Conservation (phyloP, 1,139 yeast genomes). For the Pichia sp. region DNA sequence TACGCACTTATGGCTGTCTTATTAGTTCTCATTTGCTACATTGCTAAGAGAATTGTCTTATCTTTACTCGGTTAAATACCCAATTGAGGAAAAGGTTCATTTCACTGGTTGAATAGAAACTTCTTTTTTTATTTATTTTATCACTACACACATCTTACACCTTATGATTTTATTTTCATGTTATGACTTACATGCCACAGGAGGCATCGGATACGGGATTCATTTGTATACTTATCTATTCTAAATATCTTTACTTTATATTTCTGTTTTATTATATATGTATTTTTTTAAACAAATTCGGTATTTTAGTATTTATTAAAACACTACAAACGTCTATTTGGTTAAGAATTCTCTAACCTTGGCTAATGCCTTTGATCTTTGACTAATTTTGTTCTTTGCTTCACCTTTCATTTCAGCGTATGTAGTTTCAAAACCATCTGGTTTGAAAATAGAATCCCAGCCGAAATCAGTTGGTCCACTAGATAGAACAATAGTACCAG, state of each 20-base stretch:
- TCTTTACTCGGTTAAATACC: conserved; percentile 11
- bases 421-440: conserved; percentile 66
- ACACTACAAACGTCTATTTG: not conserved
- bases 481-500: conserved; percentile 74
- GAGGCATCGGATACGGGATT: not conserved
- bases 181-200: not conserved
- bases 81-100: too few species aligned
- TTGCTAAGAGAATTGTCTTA: conserved; percentile 20
- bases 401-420: conserved; percentile 89
- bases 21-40: conserved; percentile 23
- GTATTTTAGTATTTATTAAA: too few species aligned
- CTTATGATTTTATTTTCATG: not conserved
- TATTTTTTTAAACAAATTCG: not conserved
- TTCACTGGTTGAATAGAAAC: not conserved
- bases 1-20: conserved; percentile 36
- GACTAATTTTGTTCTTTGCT: conserved; percentile 79
- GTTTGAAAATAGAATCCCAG: conserved; percentile 92
- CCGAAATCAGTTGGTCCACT: conserved; percentile 86
- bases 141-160: not conserved
- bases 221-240: not conserved
- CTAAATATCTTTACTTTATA: not conserved
- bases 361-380: conserved; percentile 79
- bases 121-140: not conserved
- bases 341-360: conserved; percentile 61
- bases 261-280: not conserved